phyloP scores from a whole-genome alignment of 78 protist species.

The Dictyostelium capitatum region DNA sequence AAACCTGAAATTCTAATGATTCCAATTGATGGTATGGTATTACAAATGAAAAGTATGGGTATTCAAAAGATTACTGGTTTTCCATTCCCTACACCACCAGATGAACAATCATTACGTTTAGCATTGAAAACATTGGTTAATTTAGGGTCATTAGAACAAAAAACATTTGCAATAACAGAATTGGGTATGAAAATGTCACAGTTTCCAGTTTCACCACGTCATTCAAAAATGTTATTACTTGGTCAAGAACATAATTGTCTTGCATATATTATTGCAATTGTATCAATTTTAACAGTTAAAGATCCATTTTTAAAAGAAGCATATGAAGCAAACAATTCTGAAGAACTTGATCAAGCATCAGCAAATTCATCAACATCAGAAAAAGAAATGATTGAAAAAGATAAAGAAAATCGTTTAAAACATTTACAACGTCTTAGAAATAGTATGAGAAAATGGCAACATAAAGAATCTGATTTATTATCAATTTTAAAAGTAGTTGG shows the following conservation, averaged over 20 bases:
- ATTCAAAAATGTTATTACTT: conserved; percentile 91
- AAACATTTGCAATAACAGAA: conserved; percentile 50
- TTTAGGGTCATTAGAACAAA: conserved; percentile 88
- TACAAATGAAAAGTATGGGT: conserved; percentile 95
- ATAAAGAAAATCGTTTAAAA: conserved; percentile 34
- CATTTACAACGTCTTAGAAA: conserved; percentile 17
- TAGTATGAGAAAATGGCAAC: conserved; percentile 46
- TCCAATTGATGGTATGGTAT: conserved; percentile 90
- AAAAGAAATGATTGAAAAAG: conserved; percentile 45
- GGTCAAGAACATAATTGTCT: conserved; percentile 81
- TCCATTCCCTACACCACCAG: conserved; percentile 96
- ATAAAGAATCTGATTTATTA: conserved; percentile 57
- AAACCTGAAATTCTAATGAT: conserved; percentile 92
- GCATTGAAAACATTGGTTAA: conserved; percentile 16
- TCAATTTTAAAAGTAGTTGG: conserved; percentile 72
- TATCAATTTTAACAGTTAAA: conserved; percentile 89
- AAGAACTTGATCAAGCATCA: neutral
- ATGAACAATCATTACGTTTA: neutral
- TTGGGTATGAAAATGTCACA: conserved; percentile 81
- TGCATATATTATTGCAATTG: conserved; percentile 86
- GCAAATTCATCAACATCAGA: conserved; percentile 7
- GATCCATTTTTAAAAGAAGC: conserved; percentile 68
- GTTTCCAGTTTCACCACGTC: conserved; percentile 93
- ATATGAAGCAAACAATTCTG: neutral
- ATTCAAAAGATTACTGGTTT: conserved; percentile 89